phyloP scores from a whole-genome alignment of 2,329 filamentous ascomycete genomes.

The Scedosporium minutisporum region DNA sequence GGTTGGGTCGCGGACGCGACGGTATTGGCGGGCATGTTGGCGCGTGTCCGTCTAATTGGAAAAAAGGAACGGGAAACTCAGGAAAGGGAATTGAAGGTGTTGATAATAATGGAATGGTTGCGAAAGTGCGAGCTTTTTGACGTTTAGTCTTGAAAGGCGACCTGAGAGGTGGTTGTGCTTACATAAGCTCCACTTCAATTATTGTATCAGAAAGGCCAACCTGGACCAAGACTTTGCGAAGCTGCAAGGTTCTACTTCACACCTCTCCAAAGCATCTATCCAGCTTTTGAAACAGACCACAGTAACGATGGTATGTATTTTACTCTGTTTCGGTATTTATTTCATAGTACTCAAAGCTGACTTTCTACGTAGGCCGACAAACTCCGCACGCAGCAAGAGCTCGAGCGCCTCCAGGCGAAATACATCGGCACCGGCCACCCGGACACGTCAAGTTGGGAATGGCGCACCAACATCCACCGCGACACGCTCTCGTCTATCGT shows the following conservation, averaged over 20 bases:
- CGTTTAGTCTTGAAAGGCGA: too few relatives aligned
- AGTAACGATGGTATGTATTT: neutral
- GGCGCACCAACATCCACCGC: slow-evolving; percentile 89
- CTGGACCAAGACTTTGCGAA: too few relatives aligned
- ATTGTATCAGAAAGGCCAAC: too few relatives aligned
- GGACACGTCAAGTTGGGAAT: slow-evolving; percentile 96
- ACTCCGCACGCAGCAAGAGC: slow-evolving; percentile 92
- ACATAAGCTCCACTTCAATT: too few relatives aligned
- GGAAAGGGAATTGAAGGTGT: too few relatives aligned
- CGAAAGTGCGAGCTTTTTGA: too few relatives aligned
- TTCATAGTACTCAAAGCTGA: neutral
- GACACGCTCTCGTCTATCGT: slow-evolving; percentile 85
- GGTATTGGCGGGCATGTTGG: neutral
- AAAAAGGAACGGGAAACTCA: neutral
- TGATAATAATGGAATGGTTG: too few relatives aligned
- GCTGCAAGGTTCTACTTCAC: too few relatives aligned
- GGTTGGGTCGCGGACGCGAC: neutral
- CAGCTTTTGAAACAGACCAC: neutral
- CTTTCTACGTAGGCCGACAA: slow-evolving; percentile 67
- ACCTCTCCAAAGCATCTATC: neutral
- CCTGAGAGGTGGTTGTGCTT: too few relatives aligned
- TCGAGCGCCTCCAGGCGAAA: slow-evolving; percentile 91
- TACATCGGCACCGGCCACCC: slow-evolving; percentile 94
- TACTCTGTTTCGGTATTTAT: neutral
- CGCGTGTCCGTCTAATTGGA: neutral